Base-by-base conservation (phyloP, 73 alveolate species). In the Effrenium voratum region DNA sequence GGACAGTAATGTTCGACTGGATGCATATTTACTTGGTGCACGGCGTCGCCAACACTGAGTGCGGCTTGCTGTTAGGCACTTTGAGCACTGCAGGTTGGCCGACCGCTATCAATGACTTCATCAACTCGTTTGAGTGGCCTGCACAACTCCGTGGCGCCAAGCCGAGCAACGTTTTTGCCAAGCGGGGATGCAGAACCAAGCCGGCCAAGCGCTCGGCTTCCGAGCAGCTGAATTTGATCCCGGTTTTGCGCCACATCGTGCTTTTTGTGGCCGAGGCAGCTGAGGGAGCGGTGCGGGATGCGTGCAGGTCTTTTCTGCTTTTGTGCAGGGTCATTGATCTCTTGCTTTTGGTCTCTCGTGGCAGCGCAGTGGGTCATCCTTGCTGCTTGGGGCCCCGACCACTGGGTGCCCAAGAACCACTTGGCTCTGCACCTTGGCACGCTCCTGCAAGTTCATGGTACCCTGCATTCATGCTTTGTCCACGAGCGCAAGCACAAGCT, bases 1-100 rank as follows among this genome's bases (percentile, higher is more conserved):
- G 40, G 6, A 1, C n/a, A 8, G 50, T 84, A 40, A 84, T 84
- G 93, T 84, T 38, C 63, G 93, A 52, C 28, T 84, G 93, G 93
- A n/a, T 84, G 44, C 93, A 84, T 44, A 43, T 84, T 43, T 84
- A 13, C 26, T 28, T 84, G 59, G 81, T 84, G 0, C 73, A 52
- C n/a, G 93, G 93, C 8, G 32, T 84, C 24, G 45, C 50, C 15
- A 38, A 57, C 43, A 26, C 32, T 3, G 38, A 52, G 81, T 22
- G 45, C 12, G 93, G 81, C 5, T 10, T 84, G 16, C 49, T 84
- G 5, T 8, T 0, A 15, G 93, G 63, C 0, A 43, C 26, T 19
- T 80, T 84, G 45, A 24, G 36, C 19, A 16, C 32, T 2, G 36
- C 15, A 0, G 80, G 80, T 2, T 2, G 30, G 43, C 0, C 3